These are phyloP conservation scores for Metschnikowia bowlesiae DNA, from an alignment of 805 yeast genomes.

Conservation along the genomic window DNA sequence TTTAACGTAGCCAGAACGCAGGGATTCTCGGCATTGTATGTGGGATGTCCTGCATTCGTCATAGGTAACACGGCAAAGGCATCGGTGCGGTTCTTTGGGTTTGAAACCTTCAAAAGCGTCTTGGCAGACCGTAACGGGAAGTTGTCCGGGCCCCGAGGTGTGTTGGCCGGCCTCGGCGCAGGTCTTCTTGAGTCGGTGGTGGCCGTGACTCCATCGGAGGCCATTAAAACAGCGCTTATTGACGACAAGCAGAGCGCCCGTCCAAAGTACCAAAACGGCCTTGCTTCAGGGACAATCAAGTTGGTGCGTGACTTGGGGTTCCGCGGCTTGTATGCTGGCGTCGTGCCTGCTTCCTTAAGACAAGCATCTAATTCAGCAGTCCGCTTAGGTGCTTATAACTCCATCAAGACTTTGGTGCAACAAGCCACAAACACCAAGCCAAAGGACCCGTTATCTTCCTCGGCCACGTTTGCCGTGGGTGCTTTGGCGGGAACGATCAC, in stretches of 20 bases:
- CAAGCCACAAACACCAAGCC: constrained; percentile 63
- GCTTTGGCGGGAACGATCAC: constrained; percentile 87
- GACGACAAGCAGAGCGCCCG: constrained; percentile 78
- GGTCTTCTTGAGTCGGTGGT: constrained; percentile 87
- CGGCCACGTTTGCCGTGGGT: constrained; percentile 82
- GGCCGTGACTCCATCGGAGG: constrained; percentile 96
- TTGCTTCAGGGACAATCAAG: constrained; percentile 57
- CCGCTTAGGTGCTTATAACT: constrained; percentile 86
- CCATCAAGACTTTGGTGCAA: constrained; percentile 76
- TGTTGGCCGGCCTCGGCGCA: constrained; percentile 95
- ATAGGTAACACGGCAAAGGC: constrained; percentile 96
- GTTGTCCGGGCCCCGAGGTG: constrained; percentile 85
- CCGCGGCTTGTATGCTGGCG: constrained; percentile 80
- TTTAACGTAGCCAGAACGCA: constrained; percentile 70
- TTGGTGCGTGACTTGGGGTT: constrained; percentile 76
- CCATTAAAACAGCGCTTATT: constrained; percentile 90
- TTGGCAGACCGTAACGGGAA: constrained; percentile 82
- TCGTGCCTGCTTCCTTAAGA: constrained; percentile 88
- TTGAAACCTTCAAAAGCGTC: constrained; percentile 75
- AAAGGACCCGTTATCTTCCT: constrained; percentile 68
- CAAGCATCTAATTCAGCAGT: constrained; percentile 97
- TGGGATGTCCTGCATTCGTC: constrained; percentile 95
- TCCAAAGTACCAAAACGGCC: constrained; percentile 72
- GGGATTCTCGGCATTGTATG: constrained; percentile 76
- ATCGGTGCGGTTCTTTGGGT: constrained; percentile 89